phyloP scores from a whole-genome alignment of 495 filamentous ascomycete species.

The Penicillium paradoxum region DNA sequence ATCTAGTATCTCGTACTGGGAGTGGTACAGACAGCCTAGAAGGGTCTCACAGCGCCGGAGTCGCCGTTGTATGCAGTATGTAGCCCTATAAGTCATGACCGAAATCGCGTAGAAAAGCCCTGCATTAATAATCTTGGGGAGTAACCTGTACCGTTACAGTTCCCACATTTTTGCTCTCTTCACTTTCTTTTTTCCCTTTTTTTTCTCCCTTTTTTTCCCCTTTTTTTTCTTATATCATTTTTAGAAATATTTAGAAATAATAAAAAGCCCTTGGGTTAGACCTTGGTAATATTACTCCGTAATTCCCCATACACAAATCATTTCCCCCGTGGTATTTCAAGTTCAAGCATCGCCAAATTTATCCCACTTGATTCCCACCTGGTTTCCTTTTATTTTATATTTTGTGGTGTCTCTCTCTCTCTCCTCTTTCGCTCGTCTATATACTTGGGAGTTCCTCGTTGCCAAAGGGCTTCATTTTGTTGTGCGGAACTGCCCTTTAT shows the following conservation, averaged over 20 bases:
- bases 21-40: neutral
- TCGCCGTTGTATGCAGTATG: constrained; percentile 6
- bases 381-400: constrained; percentile 12
- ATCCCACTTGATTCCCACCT: constrained; percentile 11
- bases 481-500: constrained; percentile 4
- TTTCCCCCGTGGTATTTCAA: constrained; percentile 25
- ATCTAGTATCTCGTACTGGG: too few species aligned
- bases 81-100: constrained; percentile 5
- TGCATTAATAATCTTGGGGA: neutral
- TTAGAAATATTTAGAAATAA: neutral
- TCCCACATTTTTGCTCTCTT: constrained; percentile 2
- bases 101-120: neutral
- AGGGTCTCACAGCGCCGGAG: constrained; percentile 3
- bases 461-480: neutral
- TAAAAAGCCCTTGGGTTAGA: too few species aligned
- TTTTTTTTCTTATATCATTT: too few species aligned
- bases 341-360: constrained; percentile 25
- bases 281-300: constrained; percentile 2
- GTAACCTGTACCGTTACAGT: constrained; percentile 7
- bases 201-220: too few species aligned
- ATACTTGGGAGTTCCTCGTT: neutral
- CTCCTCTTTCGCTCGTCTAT: constrained; percentile 7
- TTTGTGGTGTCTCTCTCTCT: constrained; percentile 1
- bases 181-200: neutral
- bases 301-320: constrained; percentile 11